Conservation (phyloP, 2,329 filamentous ascomycete genomes). For the Colletotrichum truncatum region DNA sequence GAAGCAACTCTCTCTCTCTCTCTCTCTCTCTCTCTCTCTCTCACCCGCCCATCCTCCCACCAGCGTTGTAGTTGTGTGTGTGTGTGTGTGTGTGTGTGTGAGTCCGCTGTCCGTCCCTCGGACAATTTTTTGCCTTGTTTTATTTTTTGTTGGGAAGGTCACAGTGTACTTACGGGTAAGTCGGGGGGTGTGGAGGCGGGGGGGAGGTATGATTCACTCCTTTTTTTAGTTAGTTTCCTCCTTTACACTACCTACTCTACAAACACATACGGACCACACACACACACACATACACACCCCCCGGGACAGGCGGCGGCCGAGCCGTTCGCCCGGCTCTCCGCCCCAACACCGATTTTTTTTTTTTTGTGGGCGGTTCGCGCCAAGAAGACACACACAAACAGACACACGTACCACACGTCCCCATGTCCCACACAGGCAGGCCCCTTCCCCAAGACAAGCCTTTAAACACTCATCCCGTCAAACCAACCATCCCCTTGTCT, state of each 20-base stretch:
- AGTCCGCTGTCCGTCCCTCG: no score
- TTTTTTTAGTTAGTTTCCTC: background rate
- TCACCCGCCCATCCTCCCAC: no score
- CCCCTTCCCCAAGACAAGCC: background rate
- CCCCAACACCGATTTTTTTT: constrained; percentile 14
- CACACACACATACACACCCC: background rate
- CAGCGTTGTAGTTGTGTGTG: background rate
- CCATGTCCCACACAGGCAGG: background rate
- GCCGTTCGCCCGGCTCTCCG: constrained; percentile 27
- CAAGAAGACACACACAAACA: no score
- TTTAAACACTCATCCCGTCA: background rate
- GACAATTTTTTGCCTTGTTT: no score
- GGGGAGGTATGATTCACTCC: background rate
- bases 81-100: background rate
- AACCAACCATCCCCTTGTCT: background rate
- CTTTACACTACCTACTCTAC: no score
- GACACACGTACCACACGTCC: background rate
- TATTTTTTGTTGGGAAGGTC: constrained; percentile 6
- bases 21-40: no score
- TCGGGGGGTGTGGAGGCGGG: background rate
- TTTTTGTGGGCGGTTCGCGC: no score
- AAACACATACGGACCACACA: no score
- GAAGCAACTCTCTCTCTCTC: no score
- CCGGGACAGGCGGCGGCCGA: constrained; percentile 10
- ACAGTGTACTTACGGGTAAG: background rate